A percentile compares a stretch with the other conserved stretches of the same genome.
Conservation (phyloP, 2,329 filamentous ascomycete species). For the Epichloe aotearoae region DNA sequence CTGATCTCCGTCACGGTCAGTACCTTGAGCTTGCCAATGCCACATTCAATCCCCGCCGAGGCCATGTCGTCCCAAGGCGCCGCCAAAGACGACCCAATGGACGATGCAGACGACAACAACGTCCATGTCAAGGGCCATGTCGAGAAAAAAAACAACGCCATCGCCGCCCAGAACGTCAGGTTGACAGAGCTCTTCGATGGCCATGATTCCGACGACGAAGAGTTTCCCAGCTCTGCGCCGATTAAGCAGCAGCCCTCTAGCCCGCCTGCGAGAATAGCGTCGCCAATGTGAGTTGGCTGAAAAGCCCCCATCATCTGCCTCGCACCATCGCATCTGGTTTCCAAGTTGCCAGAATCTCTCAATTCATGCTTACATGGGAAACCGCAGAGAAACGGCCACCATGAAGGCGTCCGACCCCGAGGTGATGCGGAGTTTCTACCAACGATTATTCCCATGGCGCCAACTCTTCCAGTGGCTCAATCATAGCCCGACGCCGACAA, state of each 20-base stretch:
- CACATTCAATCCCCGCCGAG: constrained; percentile 28
- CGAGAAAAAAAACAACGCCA: constrained; percentile 10
- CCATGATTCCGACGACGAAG: constrained; percentile 46
- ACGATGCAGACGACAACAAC: constrained; percentile 21
- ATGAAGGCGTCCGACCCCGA: constrained; percentile 57
- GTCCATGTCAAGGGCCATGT: constrained; percentile 29
- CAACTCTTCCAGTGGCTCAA: constrained; percentile 97
- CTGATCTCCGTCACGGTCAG: too few relatives aligned
- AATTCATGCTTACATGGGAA: too few relatives aligned
- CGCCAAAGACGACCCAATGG: constrained; percentile 22
- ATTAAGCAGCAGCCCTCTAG: constrained; percentile 24
- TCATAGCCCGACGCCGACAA: constrained; percentile 72
- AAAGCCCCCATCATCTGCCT: background rate
- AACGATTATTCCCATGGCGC: constrained; percentile 88
- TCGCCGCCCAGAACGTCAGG: constrained; percentile 32
- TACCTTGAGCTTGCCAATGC: constrained; percentile 21
- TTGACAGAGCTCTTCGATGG: constrained; percentile 48
- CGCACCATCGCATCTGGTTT: background rate
- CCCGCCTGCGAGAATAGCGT: constrained; percentile 28
- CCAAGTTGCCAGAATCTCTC: too few relatives aligned
- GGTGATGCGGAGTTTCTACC: constrained; percentile 87
- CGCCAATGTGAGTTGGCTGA: constrained; percentile 26
- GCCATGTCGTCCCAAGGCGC: constrained; percentile 15
- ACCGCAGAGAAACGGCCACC: constrained; percentile 15
- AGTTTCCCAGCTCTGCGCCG: constrained; percentile 40